Conservation (phyloP, 768 basidiomycete genomes). For the Gymnopilus dilepis region DNA sequence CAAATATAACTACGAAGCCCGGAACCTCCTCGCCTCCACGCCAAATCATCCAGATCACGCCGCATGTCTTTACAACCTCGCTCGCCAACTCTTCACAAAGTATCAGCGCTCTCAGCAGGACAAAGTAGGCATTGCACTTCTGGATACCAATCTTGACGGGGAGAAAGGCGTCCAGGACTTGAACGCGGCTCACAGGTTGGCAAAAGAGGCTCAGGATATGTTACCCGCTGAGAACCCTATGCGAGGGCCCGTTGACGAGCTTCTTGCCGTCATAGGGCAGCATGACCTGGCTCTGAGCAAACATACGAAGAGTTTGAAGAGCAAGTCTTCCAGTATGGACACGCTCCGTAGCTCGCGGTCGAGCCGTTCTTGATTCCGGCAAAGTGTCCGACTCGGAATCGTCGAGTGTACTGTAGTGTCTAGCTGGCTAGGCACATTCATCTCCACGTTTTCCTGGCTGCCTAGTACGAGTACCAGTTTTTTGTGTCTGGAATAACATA, state of each 20-base stretch:
- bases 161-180: background rate
- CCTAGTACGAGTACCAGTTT: too few species aligned
- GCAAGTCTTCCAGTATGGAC: background rate
- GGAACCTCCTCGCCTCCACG: background rate
- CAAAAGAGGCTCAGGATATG: background rate
- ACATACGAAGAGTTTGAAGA: background rate
- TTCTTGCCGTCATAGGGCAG: background rate
- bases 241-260: background rate
- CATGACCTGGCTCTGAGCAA: background rate
- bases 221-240: background rate
- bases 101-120: background rate
- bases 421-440: too few species aligned
- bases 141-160: too few species aligned
- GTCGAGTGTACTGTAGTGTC: too few species aligned
- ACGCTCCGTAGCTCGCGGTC: too few species aligned
- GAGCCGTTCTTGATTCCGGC: too few species aligned
- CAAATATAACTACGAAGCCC: background rate
- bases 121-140: too few species aligned
- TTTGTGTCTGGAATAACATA: too few species aligned
- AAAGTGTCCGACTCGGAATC: too few species aligned
- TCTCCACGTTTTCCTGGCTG: too few species aligned
- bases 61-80: slow-evolving; percentile 10
- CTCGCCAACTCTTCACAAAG: background rate
- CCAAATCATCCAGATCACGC: background rate
- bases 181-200: background rate